These are phyloP conservation scores for Funneliformis mosseae DNA, from an alignment of 192 early-diverging fungal genomes.

Conservation along the genomic window DNA sequence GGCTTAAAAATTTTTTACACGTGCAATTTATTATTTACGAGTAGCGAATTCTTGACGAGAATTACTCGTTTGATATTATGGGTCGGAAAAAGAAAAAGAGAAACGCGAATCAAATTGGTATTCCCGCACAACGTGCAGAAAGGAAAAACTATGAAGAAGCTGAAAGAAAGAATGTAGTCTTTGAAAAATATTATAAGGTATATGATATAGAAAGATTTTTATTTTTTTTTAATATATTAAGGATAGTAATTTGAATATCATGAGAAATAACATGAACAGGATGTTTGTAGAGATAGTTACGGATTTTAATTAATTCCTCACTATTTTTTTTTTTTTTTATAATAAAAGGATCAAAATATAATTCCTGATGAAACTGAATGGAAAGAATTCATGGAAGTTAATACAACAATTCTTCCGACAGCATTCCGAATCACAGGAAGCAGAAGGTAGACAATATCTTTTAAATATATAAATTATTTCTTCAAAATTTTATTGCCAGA, in stretches of 20 bases:
- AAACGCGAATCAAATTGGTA: not conserved
- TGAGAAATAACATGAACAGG: not conserved
- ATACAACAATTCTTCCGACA: slow-evolving; percentile 80
- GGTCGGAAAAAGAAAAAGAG: slow-evolving; percentile 28
- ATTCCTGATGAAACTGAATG: slow-evolving; percentile 81
- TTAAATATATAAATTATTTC: not conserved
- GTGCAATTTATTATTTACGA: too few species aligned
- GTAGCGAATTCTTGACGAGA: too few species aligned
- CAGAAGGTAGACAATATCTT: slow-evolving; percentile 53
- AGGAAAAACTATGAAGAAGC: slow-evolving; percentile 3
- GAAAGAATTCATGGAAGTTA: slow-evolving; percentile 66
- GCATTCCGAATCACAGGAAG: slow-evolving; percentile 95
- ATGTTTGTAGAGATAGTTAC: not conserved
- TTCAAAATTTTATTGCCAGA: not conserved
- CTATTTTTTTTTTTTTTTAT: not conserved
- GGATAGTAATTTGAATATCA: not conserved
- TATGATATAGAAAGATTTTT: too few species aligned
- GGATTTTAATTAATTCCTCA: not conserved
- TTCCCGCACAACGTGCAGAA: not conserved
- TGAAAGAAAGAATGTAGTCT: slow-evolving; percentile 13
- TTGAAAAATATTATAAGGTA: slow-evolving; percentile 29
- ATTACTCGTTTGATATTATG: too few species aligned
- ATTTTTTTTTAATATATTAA: not conserved
- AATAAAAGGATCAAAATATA: slow-evolving; percentile 66
- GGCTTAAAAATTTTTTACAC: too few species aligned